Evolutionary conservation across 176 grass and related monocot genomes (phyloP).

Genomic region (Zea luxurians): DNA sequence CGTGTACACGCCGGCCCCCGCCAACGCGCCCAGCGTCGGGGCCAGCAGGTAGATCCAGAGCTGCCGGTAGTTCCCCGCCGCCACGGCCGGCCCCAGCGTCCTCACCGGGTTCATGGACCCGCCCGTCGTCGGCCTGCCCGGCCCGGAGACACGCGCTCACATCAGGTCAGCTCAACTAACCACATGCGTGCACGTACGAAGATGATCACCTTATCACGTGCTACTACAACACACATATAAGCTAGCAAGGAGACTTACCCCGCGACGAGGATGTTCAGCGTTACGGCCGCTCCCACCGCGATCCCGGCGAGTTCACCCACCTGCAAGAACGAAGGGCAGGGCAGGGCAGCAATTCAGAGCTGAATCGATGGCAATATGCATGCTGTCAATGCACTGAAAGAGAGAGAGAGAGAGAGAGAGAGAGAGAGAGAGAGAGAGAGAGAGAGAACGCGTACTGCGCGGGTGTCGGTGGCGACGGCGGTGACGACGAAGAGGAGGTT

Average conservation of each 20-base stretch:
- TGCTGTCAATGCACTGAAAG: too few species aligned
- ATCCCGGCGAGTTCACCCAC: conserved; percentile 88
- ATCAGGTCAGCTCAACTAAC: neutral
- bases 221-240: neutral
- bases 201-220: too few species aligned
- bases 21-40: conserved; percentile 72
- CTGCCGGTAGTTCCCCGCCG: conserved; percentile 83
- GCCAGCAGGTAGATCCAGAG: conserved; percentile 96
- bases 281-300: conserved; percentile 75
- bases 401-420: too few species aligned
- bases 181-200: neutral
- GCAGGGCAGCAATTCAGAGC: too few species aligned
- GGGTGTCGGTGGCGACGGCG: conserved; percentile 93
- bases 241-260: conserved; percentile 43
- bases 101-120: conserved; percentile 98
- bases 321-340: neutral
- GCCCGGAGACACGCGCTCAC: too few species aligned
- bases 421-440: too few species aligned
- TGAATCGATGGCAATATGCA: too few species aligned
- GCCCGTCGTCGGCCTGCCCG: conserved; percentile 68
- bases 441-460: conserved; percentile 21
- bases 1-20: conserved; percentile 75
- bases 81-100: conserved; percentile 88
- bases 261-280: conserved; percentile 91
- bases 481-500: conserved; percentile 98